Conservation (phyloP, 2,329 filamentous ascomycete genomes). For the Talaromyces pinophilus region DNA sequence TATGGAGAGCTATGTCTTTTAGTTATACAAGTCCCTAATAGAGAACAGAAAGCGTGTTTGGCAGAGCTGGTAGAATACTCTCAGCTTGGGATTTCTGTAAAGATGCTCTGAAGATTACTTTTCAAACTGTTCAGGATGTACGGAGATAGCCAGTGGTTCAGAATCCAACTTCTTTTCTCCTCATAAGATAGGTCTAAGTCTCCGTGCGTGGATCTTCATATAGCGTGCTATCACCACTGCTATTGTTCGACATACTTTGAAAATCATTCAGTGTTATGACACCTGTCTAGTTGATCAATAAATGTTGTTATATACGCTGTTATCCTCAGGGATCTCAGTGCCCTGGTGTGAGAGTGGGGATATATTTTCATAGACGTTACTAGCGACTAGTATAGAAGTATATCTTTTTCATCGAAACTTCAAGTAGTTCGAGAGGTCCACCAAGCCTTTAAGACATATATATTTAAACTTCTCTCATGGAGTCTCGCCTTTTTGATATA, state of each 20-base stretch:
- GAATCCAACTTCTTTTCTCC: not conserved
- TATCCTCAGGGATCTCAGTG: not conserved
- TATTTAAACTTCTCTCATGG: not conserved
- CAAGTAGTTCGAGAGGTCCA: not conserved
- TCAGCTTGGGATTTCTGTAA: not conserved
- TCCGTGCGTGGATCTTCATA: not conserved
- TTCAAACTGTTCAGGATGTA: not conserved
- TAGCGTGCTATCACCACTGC: not conserved
- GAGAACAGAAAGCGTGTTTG: not conserved
- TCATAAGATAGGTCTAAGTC: not conserved
- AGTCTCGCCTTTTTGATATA: not conserved
- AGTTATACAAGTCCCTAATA: not conserved
- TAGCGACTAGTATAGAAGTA: not conserved
- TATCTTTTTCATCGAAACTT: not conserved
- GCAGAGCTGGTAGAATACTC: not conserved
- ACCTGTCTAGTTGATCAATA: not conserved
- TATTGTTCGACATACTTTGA: not conserved
- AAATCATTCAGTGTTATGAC: not conserved
- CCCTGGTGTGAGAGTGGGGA: not conserved
- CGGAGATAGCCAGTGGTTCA: not conserved
- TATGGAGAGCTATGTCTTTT: not conserved
- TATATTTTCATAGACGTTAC: not conserved
- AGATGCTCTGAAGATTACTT: not conserved
- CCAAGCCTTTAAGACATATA: not conserved
- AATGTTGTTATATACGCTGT: not conserved